Evolutionary conservation across 208 protist species (phyloP).

Genomic region (Herpetomonas muscarum): DNA sequence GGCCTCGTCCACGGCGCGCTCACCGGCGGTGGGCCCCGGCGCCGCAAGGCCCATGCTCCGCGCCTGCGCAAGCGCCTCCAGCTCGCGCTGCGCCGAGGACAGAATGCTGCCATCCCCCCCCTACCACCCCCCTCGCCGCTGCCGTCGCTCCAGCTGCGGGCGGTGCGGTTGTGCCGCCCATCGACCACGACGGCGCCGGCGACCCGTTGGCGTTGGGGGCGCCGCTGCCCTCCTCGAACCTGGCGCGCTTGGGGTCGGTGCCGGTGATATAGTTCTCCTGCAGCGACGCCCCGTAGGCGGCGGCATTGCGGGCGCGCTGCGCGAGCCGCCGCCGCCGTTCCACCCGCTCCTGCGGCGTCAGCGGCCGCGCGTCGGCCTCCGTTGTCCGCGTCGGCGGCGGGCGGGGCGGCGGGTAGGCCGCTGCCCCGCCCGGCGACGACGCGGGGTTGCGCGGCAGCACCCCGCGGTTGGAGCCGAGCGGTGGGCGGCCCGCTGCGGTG

Average conservation of each 20-base stretch:
- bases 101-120: not conserved
- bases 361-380: too few species aligned
- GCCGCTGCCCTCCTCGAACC: conserved; percentile 20
- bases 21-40: not conserved
- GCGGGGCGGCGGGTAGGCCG: too few species aligned
- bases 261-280: conserved; percentile 56
- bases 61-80: conserved; percentile 19
- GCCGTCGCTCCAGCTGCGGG: not conserved
- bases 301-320: conserved; percentile 18
- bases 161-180: not conserved
- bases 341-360: conserved; percentile 29
- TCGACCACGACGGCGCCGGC: not conserved
- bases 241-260: conserved; percentile 28
- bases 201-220: not conserved
- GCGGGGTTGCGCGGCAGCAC: too few species aligned
- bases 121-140: too few species aligned
- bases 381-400: not conserved
- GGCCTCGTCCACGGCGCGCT: not conserved
- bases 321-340: conserved; percentile 12
- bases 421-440: too few species aligned
- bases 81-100: conserved; percentile 9
- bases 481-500: not conserved
- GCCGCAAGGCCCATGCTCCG: conserved; percentile 5
- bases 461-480: too few species aligned
- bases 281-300: conserved; percentile 24